phyloP scores from a whole-genome alignment of 176 grass and related monocot genomes.

The Triticum turgidum region DNA sequence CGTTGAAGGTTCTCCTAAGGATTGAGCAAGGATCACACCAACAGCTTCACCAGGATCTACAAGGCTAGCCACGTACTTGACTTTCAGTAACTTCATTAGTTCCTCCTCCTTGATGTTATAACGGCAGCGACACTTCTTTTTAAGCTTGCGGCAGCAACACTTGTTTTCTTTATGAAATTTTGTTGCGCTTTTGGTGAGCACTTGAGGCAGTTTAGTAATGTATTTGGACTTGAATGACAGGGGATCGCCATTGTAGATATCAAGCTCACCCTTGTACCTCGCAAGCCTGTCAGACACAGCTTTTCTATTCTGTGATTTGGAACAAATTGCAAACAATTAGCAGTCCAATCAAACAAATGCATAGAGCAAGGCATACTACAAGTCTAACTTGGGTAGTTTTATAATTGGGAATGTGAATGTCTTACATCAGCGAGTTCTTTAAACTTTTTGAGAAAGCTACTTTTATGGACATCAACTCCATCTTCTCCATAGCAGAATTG shows the following conservation, averaged over 20 bases:
- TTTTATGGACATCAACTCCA: slow-evolving; percentile 83
- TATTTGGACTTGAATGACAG: slow-evolving; percentile 35
- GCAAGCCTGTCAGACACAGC: slow-evolving; percentile 49
- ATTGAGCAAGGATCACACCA: slow-evolving; percentile 92
- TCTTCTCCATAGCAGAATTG: slow-evolving; percentile 92
- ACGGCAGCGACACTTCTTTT: slow-evolving; percentile 21
- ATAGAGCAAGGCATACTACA: neutral
- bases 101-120: slow-evolving; percentile 37
- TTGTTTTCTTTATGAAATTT: neutral
- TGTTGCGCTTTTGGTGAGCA: neutral
- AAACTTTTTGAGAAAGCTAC: slow-evolving; percentile 69
- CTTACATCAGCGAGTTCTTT: slow-evolving; percentile 74
- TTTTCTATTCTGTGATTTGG: slow-evolving; percentile 50
- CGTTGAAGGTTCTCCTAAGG: slow-evolving; percentile 92
- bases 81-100: slow-evolving; percentile 54
- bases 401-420: slow-evolving; percentile 8
- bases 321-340: slow-evolving; percentile 34
- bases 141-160: neutral
- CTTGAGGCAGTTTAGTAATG: slow-evolving; percentile 44
- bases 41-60: slow-evolving; percentile 85
- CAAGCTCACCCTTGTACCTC: neutral
- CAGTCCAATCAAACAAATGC: slow-evolving; percentile 9
- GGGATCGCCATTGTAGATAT: neutral
- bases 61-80: slow-evolving; percentile 75
- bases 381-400: slow-evolving; percentile 2